Evolutionary conservation across 352 stramenopile species (phyloP).

Genomic region (Phytophthora foliorum): DNA sequence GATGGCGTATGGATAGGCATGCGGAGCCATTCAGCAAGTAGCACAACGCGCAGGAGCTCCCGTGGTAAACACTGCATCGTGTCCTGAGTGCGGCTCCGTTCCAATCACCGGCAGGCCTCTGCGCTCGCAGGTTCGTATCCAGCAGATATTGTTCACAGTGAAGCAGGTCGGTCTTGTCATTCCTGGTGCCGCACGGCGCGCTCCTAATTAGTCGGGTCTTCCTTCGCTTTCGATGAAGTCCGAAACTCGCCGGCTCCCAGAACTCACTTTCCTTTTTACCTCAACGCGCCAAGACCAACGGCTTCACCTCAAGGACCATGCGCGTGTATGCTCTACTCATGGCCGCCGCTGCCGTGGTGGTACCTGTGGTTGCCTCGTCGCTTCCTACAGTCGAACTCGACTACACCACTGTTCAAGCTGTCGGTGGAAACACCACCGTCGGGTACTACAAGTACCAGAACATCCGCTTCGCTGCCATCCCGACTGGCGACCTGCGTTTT

Average conservation of each 20-base stretch:
- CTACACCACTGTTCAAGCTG: slow-evolving; percentile 26
- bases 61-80: slow-evolving; percentile 7
- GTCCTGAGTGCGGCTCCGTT: background rate
- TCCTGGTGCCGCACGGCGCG: background rate
- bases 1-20: slow-evolving; percentile 2
- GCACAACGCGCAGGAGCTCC: background rate
- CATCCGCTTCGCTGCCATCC: slow-evolving; percentile 25
- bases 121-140: slow-evolving; percentile 2
- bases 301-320: slow-evolving; percentile 7
- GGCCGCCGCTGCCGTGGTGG: background rate
- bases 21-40: slow-evolving; percentile 1
- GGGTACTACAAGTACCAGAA: slow-evolving; percentile 34
- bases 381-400: slow-evolving; percentile 20
- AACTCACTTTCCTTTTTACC: slow-evolving; percentile 23
- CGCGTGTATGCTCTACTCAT: slow-evolving; percentile 18
- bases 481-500: slow-evolving; percentile 20
- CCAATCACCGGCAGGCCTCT: slow-evolving; percentile 7
- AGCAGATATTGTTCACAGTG: background rate
- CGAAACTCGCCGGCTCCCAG: background rate
- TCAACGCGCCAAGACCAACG: background rate
- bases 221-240: background rate
- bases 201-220: background rate
- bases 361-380: slow-evolving; percentile 8
- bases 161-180: background rate
- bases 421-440: slow-evolving; percentile 18